Evolutionary conservation across 108 stramenopile species (phyloP).

Genomic region (Stephanodiscus triporus): DNA sequence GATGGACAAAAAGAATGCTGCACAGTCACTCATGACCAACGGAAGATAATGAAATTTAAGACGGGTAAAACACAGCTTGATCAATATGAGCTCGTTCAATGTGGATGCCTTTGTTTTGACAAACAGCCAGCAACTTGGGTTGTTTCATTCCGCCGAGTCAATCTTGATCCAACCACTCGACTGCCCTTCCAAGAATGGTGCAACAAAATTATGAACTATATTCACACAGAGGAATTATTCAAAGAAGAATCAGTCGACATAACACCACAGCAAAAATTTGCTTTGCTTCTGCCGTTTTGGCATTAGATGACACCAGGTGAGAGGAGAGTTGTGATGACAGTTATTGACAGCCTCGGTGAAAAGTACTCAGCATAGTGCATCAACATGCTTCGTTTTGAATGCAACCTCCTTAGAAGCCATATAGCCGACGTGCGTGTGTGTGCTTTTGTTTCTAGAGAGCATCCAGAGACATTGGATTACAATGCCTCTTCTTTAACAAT

Average conservation of each 20-base stretch:
- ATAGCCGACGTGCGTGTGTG: constrained; percentile 15
- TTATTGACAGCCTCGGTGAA: neutral
- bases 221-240: neutral
- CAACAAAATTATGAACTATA: neutral
- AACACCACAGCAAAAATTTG: constrained; percentile 7
- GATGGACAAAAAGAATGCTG: constrained; percentile 24
- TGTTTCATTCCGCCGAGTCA: constrained; percentile 8
- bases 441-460: constrained; percentile 8
- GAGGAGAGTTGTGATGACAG: constrained; percentile 11
- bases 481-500: constrained; percentile 1
- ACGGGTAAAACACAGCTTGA: constrained; percentile 11
- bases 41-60: neutral
- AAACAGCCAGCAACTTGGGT: constrained; percentile 8
- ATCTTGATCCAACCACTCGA: constrained; percentile 12
- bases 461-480: constrained; percentile 21
- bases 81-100: constrained; percentile 22
- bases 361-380: constrained; percentile 6
- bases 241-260: neutral
- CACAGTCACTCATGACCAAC: constrained; percentile 8
- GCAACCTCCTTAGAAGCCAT: constrained; percentile 4
- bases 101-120: constrained; percentile 3
- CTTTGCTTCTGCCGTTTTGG: constrained; percentile 33
- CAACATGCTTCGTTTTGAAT: neutral
- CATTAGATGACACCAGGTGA: constrained; percentile 22
- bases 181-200: constrained; percentile 5